Percentiles rank a stretch among this genome's conserved stretches.
Evolutionary conservation across 306 rosid species (phyloP).

Genomic region (Vigna mungo): DNA sequence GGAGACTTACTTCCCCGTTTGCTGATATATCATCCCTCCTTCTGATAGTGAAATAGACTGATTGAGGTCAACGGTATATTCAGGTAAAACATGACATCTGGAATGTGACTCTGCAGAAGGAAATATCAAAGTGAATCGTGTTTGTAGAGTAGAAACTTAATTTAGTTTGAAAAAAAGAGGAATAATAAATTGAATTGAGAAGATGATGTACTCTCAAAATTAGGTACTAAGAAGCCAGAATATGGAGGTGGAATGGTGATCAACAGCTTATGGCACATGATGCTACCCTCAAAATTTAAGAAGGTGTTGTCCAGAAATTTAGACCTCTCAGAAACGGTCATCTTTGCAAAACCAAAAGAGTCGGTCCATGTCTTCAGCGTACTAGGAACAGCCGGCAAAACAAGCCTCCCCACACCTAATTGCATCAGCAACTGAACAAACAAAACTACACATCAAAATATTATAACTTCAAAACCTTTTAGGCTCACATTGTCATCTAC

Average conservation of each 20-base stretch:
- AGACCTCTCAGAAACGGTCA: conserved; percentile 65
- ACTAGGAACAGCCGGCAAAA: conserved; percentile 81
- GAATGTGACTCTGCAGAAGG: conserved; percentile 50
- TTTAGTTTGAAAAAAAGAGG: conserved; percentile 4
- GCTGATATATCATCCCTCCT: conserved; percentile 38
- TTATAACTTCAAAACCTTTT: neutral
- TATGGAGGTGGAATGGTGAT: conserved; percentile 46
- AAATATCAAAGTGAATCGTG: conserved; percentile 12
- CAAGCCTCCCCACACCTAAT: conserved; percentile 79
- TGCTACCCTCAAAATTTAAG: conserved; percentile 73
- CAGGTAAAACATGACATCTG: conserved; percentile 33
- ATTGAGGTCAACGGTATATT: conserved; percentile 36
- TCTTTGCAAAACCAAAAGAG: conserved; percentile 73
- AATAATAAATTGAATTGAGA: neutral
- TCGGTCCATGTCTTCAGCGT: conserved; percentile 76
- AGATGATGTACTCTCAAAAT: neutral
- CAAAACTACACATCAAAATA: conserved; percentile 19
- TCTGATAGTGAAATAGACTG: conserved; percentile 53
- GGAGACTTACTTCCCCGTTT: conserved; percentile 63
- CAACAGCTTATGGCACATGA: conserved; percentile 82
- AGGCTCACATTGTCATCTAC: no score
- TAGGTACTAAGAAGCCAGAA: conserved; percentile 47
- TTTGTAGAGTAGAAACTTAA: neutral
- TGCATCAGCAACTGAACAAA: conserved; percentile 66
- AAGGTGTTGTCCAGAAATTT: conserved; percentile 72